Evolutionary conservation across 2,329 filamentous ascomycete genomes (phyloP).

Genomic region (Claviceps pusilla): DNA sequence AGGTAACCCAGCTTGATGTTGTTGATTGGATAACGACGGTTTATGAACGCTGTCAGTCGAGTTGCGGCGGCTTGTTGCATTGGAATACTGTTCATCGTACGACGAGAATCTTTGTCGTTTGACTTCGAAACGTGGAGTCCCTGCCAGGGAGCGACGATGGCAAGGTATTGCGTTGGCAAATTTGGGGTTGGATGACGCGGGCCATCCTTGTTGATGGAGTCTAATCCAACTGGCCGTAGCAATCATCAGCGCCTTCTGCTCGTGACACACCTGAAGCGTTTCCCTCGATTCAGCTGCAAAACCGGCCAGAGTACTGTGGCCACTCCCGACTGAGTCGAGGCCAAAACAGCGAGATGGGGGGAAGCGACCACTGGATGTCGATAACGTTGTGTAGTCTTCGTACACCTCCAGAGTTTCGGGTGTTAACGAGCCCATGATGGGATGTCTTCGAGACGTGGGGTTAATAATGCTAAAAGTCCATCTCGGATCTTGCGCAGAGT

Average conservation of each 20-base stretch:
- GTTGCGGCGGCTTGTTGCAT: conserved; percentile 1
- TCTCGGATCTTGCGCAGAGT: conserved; percentile 29
- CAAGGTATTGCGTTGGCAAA: conserved; percentile 11
- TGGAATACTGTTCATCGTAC: conserved; percentile 4
- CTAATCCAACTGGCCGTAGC: conserved; percentile 24
- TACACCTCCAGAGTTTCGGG: conserved; percentile 51
- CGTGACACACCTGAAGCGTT: conserved; percentile 17
- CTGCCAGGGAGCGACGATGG: conserved; percentile 12
- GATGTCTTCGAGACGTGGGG: conserved; percentile 52
- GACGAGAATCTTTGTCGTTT: conserved; percentile 8
- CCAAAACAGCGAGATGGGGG: conserved; percentile 27
- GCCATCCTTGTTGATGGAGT: conserved; percentile 22
- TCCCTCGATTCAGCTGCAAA: conserved; percentile 15
- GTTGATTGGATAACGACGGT: neutral
- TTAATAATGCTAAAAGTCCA: conserved; percentile 69
- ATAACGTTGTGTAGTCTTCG: conserved; percentile 48
- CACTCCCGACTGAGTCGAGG: conserved; percentile 8
- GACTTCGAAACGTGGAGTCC: neutral
- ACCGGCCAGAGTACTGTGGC: conserved; percentile 10
- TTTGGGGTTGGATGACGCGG: conserved; percentile 17
- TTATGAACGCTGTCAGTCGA: neutral
- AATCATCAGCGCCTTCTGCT: conserved; percentile 23
- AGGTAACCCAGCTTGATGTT: conserved; percentile 3
- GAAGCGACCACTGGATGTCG: conserved; percentile 31
- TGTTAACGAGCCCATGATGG: conserved; percentile 56